These are phyloP conservation scores for Lentinula raphanica DNA, from an alignment of 768 basidiomycete species.

Conservation along the genomic window DNA sequence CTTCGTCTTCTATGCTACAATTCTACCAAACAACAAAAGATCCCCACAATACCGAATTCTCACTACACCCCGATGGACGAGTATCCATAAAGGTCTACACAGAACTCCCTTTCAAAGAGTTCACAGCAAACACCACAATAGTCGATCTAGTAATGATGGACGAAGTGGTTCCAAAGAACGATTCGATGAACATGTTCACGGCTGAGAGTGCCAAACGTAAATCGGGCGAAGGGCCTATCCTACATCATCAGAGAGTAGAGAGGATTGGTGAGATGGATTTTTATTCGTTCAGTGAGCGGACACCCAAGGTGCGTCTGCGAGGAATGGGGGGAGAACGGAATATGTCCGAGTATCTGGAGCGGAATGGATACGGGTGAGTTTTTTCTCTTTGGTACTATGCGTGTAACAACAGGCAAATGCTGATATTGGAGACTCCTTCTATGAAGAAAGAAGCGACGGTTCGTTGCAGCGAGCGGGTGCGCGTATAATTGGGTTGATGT, in stretches of 20 bases:
- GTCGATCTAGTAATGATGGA: background rate
- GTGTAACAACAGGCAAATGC: background rate
- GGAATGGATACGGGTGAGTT: background rate
- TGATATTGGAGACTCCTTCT: background rate
- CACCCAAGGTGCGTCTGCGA: background rate
- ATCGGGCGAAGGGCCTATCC: background rate
- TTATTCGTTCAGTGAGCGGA: conserved; percentile 1
- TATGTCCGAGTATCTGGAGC: background rate
- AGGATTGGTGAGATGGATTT: background rate
- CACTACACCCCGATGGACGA: background rate
- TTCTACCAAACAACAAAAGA: background rate
- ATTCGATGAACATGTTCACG: background rate
- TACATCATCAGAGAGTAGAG: conserved; percentile 1
- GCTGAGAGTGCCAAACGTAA: background rate
- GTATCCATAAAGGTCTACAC: background rate
- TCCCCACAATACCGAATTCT: background rate
- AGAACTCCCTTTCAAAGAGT: background rate
- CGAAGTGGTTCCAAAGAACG: background rate
- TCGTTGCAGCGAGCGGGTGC: conserved; percentile 1
- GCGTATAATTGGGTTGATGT: conserved; percentile 4
- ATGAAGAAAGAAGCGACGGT: conserved; percentile 3
- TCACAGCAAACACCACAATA: background rate
- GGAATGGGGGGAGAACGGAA: background rate
- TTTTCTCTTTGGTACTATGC: background rate
- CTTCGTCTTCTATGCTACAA: background rate